Evolutionary conservation across 2,329 filamentous ascomycete species (phyloP).

Genomic region (Neurospora sp.): DNA sequence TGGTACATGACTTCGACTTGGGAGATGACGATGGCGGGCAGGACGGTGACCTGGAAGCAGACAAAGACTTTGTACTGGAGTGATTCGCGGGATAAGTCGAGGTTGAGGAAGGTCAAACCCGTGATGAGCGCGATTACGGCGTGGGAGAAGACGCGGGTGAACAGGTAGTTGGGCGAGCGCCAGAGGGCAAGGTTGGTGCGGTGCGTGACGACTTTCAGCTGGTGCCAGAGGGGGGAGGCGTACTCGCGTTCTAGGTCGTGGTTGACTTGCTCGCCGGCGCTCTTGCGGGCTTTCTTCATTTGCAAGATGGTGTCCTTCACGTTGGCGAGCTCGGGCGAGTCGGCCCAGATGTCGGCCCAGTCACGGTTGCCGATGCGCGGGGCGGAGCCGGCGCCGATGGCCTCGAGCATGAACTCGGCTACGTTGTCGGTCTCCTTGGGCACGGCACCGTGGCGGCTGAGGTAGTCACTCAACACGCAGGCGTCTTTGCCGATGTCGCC

Average conservation of each 20-base stretch:
- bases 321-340: slow-evolving; percentile 58
- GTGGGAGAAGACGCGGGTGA: slow-evolving; percentile 80
- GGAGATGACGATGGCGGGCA: slow-evolving; percentile 72
- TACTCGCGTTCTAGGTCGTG: slow-evolving; percentile 60
- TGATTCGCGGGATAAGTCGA: slow-evolving; percentile 64
- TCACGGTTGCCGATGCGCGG: slow-evolving; percentile 64
- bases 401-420: slow-evolving; percentile 77
- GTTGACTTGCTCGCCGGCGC: slow-evolving; percentile 32
- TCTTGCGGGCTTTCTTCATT: slow-evolving; percentile 52
- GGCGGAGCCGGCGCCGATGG: slow-evolving; percentile 64
- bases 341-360: slow-evolving; percentile 72
- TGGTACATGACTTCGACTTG: slow-evolving; percentile 82
- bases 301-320: slow-evolving; percentile 56
- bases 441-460: slow-evolving; percentile 50
- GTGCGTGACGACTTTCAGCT: slow-evolving; percentile 63
- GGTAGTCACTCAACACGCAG: slow-evolving; percentile 54
- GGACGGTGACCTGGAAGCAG: slow-evolving; percentile 80
- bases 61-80: slow-evolving; percentile 83
- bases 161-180: slow-evolving; percentile 81
- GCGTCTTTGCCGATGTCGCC: slow-evolving; percentile 74
- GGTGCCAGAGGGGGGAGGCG: slow-evolving; percentile 68
- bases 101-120: slow-evolving; percentile 68
- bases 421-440: slow-evolving; percentile 46
- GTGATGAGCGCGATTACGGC: slow-evolving; percentile 67
- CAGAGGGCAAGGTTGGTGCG: slow-evolving; percentile 73